phyloP scores from a whole-genome alignment of 352 stramenopile species.

The Thraustochytrium striatum region DNA sequence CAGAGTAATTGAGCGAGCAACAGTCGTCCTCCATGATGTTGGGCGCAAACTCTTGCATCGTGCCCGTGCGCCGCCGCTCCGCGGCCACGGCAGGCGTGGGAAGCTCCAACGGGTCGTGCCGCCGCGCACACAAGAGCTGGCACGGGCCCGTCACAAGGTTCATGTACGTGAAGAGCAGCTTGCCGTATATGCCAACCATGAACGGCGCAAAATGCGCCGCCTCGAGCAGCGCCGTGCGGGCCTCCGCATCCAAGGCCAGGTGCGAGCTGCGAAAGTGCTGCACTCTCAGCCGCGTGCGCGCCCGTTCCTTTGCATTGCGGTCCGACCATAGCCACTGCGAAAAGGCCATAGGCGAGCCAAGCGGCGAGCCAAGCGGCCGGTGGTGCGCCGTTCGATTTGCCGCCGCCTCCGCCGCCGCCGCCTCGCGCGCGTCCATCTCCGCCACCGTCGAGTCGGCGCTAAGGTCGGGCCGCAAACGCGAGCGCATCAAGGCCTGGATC shows the following conservation, averaged over 20 bases:
- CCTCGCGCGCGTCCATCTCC: neutral
- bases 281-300: neutral
- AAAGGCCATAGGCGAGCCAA: neutral
- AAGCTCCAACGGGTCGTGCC: too few relatives aligned
- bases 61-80: too few relatives aligned
- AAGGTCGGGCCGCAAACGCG: neutral
- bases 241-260: conserved; percentile 21
- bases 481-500: neutral
- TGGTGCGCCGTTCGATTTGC: neutral
- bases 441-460: neutral
- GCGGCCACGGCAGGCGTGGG: neutral
- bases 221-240: neutral
- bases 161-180: conserved; percentile 44
- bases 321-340: conserved; percentile 21
- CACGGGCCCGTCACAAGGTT: conserved; percentile 35
- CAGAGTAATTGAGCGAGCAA: conserved; percentile 33
- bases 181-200: conserved; percentile 44
- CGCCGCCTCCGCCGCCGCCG: neutral
- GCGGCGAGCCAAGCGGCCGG: neutral
- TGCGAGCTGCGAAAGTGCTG: conserved; percentile 18
- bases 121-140: conserved; percentile 29
- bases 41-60: neutral
- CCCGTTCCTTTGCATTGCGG: neutral
- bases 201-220: conserved; percentile 21
- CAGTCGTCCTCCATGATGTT: conserved; percentile 44